Conservation (phyloP, 805 yeast genomes). For the Saturnispora bothae region DNA sequence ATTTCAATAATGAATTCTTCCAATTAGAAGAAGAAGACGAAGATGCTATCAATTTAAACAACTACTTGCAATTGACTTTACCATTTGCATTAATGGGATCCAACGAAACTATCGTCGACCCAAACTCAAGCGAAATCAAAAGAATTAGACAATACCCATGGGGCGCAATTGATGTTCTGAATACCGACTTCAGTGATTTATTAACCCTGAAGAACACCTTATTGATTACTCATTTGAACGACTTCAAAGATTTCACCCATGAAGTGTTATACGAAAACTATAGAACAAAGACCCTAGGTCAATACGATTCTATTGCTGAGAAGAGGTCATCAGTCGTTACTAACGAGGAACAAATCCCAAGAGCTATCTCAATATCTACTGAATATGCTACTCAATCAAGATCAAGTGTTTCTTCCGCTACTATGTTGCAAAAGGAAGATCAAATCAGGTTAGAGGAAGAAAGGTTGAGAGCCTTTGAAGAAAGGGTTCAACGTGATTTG, state of each 20-base stretch:
- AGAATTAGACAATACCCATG: slow-evolving; percentile 55
- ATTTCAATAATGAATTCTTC: slow-evolving; percentile 55
- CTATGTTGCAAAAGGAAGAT: slow-evolving; percentile 52
- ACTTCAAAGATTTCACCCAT: slow-evolving; percentile 80
- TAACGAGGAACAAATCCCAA: slow-evolving; percentile 3
- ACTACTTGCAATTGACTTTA: slow-evolving; percentile 33
- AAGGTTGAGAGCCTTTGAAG: slow-evolving; percentile 75
- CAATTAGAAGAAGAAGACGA: slow-evolving; percentile 23
- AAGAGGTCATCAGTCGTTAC: not conserved
- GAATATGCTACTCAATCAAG: slow-evolving; percentile 1
- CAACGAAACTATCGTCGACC: slow-evolving; percentile 29
- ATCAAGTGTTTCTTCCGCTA: slow-evolving; percentile 5
- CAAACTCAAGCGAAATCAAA: slow-evolving; percentile 26
- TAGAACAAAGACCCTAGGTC: slow-evolving; percentile 49
- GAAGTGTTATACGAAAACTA: slow-evolving; percentile 80
- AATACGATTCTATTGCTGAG: slow-evolving; percentile 3
- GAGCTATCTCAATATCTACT: slow-evolving; percentile 8
- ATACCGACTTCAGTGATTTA: slow-evolving; percentile 69
- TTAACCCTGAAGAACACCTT: slow-evolving; percentile 69
- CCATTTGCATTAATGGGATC: slow-evolving; percentile 66
- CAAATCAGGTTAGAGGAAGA: slow-evolving; percentile 85
- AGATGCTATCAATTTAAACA: slow-evolving; percentile 24
- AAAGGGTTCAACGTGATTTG: slow-evolving; percentile 80
- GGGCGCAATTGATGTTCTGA: slow-evolving; percentile 52
- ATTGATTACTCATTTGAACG: slow-evolving; percentile 75